phyloP scores from a whole-genome alignment of 805 yeast species.

The Torulaspora delbrueckii region DNA sequence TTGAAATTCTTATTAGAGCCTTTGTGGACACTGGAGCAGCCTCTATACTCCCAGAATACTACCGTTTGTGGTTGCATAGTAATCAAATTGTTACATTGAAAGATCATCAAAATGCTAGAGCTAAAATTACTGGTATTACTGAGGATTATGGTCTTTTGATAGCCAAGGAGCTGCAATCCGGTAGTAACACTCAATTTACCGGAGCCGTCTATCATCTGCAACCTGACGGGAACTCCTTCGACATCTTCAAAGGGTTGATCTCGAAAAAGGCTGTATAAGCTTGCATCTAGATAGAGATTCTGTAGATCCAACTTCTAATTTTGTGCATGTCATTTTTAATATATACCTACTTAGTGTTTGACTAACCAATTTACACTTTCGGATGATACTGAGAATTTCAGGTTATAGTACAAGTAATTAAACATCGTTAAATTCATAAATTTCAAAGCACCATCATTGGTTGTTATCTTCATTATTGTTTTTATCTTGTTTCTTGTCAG shows the following conservation, averaged over 20 bases:
- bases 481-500: slow-evolving; percentile 16
- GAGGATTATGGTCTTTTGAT: slow-evolving; percentile 76
- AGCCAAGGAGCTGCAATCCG: slow-evolving; percentile 59
- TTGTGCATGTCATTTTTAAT: not conserved
- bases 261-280: slow-evolving; percentile 44
- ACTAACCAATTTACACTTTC: not conserved
- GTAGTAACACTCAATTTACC: slow-evolving; percentile 40
- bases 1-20: slow-evolving; percentile 55
- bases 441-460: slow-evolving; percentile 3
- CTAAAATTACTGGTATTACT: slow-evolving; percentile 75
- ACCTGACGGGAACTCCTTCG: slow-evolving; percentile 97
- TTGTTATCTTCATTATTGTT: slow-evolving; percentile 13
- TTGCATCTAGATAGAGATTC: not conserved
- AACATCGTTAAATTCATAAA: slow-evolving; percentile 5
- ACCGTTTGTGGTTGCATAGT: slow-evolving; percentile 80
- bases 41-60: slow-evolving; percentile 66
- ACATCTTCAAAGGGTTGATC: slow-evolving; percentile 85
- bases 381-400: slow-evolving; percentile 1
- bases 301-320: not conserved
- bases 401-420: slow-evolving; percentile 10
- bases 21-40: slow-evolving; percentile 63
- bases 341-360: not conserved
- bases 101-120: slow-evolving; percentile 48
- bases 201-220: slow-evolving; percentile 66
- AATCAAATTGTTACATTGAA: slow-evolving; percentile 68